Evolutionary conservation across 768 basidiomycete species (phyloP), one percentile per base, ranked within the genome.

Genomic region (Artomyces pyxidatus): DNA sequence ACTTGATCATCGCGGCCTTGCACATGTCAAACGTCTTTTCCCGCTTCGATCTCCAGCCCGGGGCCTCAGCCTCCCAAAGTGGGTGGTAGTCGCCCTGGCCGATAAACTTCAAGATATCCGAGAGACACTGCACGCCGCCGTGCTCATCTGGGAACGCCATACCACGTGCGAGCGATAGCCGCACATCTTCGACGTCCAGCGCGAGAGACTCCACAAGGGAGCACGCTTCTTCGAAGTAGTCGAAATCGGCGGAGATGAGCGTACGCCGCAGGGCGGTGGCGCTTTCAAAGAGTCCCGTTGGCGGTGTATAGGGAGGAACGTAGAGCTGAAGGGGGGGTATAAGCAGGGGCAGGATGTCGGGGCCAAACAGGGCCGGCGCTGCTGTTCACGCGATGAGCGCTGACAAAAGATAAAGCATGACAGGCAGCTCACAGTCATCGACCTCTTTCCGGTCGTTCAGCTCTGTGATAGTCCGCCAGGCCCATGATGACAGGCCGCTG

Each of bases 1-100:
- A 78, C 58, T 91, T 90, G 64, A 92, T 83, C 8, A 92, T 70
- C 0, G 88, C 89, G 3, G 83, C 85, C 66, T 93, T 94, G 68
- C 88, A 89, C 25, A 83, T 76, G 55, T 82, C 80, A 53, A 94
- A 85, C 2, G 76, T 73, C 61, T 85, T 85, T 62, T 86, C 79
- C 65, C 78, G 83, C 42, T 71, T 67, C 50, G 73, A 71, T 50
- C 70, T 69, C 49, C 86, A 81, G 1, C 65, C 66, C 32, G 71
- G 64, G 7, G 68, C 58, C 22, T 67, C 63, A 10, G 60, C 59
- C 19, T 65, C 62, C 88, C 88, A 91, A 22, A 77, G 70, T 3
- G 76, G 69, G 2, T 83, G 79, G 56, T 87, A 86, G 46, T 71
- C 72, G 6, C 83, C 88, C 46, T 72, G 66, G 51, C 90, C 88